Evolutionary conservation across 345 rosid species (phyloP).

Genomic region (Sonneratia caseolaris): DNA sequence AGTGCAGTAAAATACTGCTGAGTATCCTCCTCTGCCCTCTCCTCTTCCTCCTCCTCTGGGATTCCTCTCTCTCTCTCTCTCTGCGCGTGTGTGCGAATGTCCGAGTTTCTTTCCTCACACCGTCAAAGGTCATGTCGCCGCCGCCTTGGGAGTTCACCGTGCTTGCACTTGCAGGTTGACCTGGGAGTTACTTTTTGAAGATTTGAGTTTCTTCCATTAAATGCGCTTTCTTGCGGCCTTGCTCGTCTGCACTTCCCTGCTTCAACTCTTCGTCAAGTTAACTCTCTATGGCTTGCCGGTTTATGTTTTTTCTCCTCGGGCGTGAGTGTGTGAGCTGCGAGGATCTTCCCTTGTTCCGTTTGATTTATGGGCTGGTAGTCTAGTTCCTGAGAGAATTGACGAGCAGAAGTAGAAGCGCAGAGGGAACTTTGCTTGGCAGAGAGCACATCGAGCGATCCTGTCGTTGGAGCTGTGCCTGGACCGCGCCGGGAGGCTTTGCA

Average conservation of each 20-base stretch:
- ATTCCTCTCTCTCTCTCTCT: background rate
- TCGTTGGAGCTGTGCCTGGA: background rate
- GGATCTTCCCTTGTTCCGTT: too few relatives aligned
- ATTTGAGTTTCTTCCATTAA: slow-evolving; percentile 1
- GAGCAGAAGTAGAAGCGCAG: background rate
- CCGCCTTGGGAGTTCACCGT: background rate
- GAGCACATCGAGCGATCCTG: background rate
- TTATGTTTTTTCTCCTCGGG: too few relatives aligned
- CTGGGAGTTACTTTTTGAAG: background rate
- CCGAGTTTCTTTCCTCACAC: background rate
- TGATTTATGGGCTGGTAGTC: too few relatives aligned
- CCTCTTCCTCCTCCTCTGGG: background rate
- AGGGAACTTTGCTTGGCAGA: background rate
- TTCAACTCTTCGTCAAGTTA: background rate
- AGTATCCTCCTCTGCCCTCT: too few relatives aligned
- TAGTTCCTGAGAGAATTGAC: too few relatives aligned
- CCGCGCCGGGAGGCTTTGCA: background rate
- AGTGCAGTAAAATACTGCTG: too few relatives aligned
- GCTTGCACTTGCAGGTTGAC: slow-evolving; percentile 8
- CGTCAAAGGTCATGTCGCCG: background rate
- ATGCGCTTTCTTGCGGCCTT: background rate
- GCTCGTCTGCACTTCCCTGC: background rate
- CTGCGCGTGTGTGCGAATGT: background rate
- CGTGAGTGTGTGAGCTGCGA: too few relatives aligned
- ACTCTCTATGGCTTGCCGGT: background rate